Conservation (phyloP, 495 filamentous ascomycete genomes). For the Lasiosphaeris hirsuta region DNA sequence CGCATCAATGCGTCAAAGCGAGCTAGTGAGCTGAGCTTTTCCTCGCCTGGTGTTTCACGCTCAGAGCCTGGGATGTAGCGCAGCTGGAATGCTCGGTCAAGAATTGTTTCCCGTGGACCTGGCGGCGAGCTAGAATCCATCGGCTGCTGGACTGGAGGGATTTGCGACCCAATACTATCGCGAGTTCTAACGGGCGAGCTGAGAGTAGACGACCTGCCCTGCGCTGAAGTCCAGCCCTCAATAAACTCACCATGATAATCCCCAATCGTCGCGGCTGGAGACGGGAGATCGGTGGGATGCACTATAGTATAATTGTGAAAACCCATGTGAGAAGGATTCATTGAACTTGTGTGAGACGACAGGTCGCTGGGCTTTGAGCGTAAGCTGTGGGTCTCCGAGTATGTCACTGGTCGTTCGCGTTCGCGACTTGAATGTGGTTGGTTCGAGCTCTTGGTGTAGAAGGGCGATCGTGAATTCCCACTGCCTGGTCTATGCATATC, state of each 20-base stretch:
- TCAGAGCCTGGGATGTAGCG: slow-evolving; percentile 52
- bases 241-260: slow-evolving; percentile 55
- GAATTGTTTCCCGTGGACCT: slow-evolving; percentile 53
- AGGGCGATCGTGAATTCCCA: slow-evolving; percentile 30
- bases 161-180: slow-evolving; percentile 42
- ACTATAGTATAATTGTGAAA: slow-evolving; percentile 43
- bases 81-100: slow-evolving; percentile 58
- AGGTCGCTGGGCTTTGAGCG: slow-evolving; percentile 53
- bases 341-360: slow-evolving; percentile 50
- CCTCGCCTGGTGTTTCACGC: slow-evolving; percentile 43
- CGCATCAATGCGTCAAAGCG: slow-evolving; percentile 58
- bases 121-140: slow-evolving; percentile 40
- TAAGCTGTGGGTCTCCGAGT: slow-evolving; percentile 49
- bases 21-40: slow-evolving; percentile 55
- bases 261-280: slow-evolving; percentile 47
- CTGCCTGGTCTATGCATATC: slow-evolving; percentile 33
- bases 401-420: slow-evolving; percentile 39
- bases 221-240: slow-evolving; percentile 55
- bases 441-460: slow-evolving; percentile 33
- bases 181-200: slow-evolving; percentile 44
- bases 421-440: slow-evolving; percentile 39
- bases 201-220: slow-evolving; percentile 52
- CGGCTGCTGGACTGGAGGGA: slow-evolving; percentile 27
- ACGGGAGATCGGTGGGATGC: slow-evolving; percentile 48
- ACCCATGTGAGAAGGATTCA: slow-evolving; percentile 35